Base-by-base conservation (phyloP, 768 basidiomycete species). In the Boletus patriciae region DNA sequence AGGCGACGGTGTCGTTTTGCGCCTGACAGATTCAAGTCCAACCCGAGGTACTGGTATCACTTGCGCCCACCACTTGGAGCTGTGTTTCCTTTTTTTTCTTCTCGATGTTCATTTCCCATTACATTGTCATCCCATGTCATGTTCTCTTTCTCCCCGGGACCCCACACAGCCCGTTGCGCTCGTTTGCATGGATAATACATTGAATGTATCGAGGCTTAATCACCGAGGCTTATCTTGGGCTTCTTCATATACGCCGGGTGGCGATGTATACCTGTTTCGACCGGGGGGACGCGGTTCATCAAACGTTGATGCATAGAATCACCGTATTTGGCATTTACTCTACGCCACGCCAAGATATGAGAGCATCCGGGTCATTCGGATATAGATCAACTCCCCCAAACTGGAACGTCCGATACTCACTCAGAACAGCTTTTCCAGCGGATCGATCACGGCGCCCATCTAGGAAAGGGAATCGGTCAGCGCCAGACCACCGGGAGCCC, bases 371-470 rank as follows among this genome's bases (percentile, higher is more conserved):
- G 7, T 38, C 12, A 49, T 50, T 29, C 36, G 43, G 55, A 43
- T 33, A 62, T 50, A 50, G 31, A 57, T 46, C 11, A 13, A 52
- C 18, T 18, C 38, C 38, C n/a, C 27, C 4, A 31, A 29, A 27
- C 19, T 27, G 41, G 12, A 25, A 19, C 12, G 6, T 19, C 31
- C 41, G 13, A 23, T 21, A 29, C 50, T 51, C 45, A 80, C 50
- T 51, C 45, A 80, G 41, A 69, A 70, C 52, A 80, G 63, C 62
- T 86, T 87, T 65, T 83, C 80, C 70, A 89, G 65, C 11, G 88
- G 87, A 60, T 86, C 78, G 69, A 90, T 89, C 61, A 89, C 79
- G 23, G 79, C 74, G 31, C 88, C 87, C 79, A 86, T 84, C 86
- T 88, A 55, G n/a, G 63, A 23, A 57, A 47, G 47, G 48, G 34